phyloP scores from a whole-genome alignment of 1,284 basidiomycete species.

The Golubevia pallescens region DNA sequence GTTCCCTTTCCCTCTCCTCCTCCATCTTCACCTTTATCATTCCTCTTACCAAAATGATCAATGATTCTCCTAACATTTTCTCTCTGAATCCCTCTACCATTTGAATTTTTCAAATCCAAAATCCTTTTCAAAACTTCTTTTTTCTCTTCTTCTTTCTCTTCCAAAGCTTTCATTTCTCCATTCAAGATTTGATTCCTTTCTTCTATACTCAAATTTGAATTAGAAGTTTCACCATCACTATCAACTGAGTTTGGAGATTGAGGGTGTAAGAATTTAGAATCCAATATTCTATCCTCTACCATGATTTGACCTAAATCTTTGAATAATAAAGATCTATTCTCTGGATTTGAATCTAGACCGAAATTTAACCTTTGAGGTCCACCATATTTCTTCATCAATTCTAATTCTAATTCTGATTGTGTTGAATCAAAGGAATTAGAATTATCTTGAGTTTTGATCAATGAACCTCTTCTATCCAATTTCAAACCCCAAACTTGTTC shows the following conservation, averaged over 20 bases:
- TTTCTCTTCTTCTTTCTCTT: slow-evolving; percentile 70
- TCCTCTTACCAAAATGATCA: slow-evolving; percentile 73
- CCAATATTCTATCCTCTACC: slow-evolving; percentile 51
- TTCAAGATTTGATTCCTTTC: slow-evolving; percentile 10
- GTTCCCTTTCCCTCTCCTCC: slow-evolving; percentile 69
- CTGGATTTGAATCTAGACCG: slow-evolving; percentile 22
- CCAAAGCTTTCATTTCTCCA: slow-evolving; percentile 26
- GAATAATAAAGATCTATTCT: slow-evolving; percentile 49
- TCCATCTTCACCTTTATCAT: not conserved
- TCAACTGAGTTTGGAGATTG: not conserved
- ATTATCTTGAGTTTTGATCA: no score
- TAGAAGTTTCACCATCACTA: slow-evolving; percentile 8
- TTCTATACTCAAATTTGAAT: slow-evolving; percentile 2
- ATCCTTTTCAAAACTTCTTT: slow-evolving; percentile 74
- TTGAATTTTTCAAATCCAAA: slow-evolving; percentile 84
- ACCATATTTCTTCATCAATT: slow-evolving; percentile 14
- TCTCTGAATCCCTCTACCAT: slow-evolving; percentile 79
- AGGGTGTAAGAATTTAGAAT: slow-evolving; percentile 4
- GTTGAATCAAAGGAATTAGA: no score
- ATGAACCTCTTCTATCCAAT: slow-evolving; percentile 47
- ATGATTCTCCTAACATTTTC: slow-evolving; percentile 85
- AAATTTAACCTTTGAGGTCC: slow-evolving; percentile 56
- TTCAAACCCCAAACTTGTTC: slow-evolving; percentile 51
- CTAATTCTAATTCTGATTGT: not conserved
- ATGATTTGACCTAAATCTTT: slow-evolving; percentile 49